Evolutionary conservation across 208 protist genomes (phyloP), one percentile per base, ranked within the genome.

Genomic region (Porcisia deanei): DNA sequence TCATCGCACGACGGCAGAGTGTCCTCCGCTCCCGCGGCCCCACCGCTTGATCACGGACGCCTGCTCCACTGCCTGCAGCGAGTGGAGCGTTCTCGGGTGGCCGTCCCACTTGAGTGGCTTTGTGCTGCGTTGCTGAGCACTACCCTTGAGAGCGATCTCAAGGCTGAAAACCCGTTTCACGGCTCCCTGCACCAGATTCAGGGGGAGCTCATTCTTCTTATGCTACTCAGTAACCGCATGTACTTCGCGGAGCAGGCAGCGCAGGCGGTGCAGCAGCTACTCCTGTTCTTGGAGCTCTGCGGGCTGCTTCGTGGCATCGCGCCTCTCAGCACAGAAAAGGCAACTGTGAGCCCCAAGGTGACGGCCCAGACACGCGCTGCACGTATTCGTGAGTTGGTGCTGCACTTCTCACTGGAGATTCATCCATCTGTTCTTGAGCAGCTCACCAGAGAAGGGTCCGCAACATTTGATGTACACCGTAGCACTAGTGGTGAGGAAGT

Each of bases 211-310:
- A 75, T 88, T 14, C 57, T 87, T n/a, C 78, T 92, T 49, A 89
- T 96, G 86, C 74, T 96, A 70, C 77, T 90, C 22, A 84, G 91
- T 57, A 91, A 84, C 71, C 87, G 92, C 20, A 75, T 68, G 75
- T 77, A 89, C 77, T 88, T 94, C 63, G 83, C 85, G 2, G 80
- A 89, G 77, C 90, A 94, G 68, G 79, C 77, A 22, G 79, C 78
- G 12, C 79, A 83, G 39, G 76, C 81, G 8, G 78, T 92, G 34
- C 81, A 83, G 64, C 76, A 89, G 66, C 55, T 94, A 6, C 68
- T 76, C 14, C 72, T 88, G 10, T 92, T 91, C 63, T 78, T 91
- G 52, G 80, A 94, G 75, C 43, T 91, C 41, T 89, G 82, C 65
- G 73, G 76, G 16, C 78, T 82, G 30, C 79, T 94, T 25, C 84